Evolutionary conservation across 192 early-diverging fungal species (phyloP).

Genomic region (Entomortierella parvispora): DNA sequence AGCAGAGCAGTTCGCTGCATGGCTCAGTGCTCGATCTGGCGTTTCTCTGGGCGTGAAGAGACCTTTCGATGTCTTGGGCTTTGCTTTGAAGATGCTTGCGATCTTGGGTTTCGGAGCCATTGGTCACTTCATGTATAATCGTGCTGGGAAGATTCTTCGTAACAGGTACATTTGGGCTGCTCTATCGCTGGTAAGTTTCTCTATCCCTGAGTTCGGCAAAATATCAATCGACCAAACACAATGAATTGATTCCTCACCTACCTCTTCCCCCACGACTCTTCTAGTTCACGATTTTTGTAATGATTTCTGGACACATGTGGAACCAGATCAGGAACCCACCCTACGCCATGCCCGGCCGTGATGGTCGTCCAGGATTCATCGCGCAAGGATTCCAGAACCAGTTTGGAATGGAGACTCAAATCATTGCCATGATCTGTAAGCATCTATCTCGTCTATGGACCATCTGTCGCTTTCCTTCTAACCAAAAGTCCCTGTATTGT

Average conservation of each 20-base stretch:
- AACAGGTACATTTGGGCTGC: conserved; percentile 69
- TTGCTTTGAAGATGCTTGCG: conserved; percentile 51
- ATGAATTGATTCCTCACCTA: background rate
- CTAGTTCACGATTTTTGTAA: conserved; percentile 70
- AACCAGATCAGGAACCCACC: conserved; percentile 83
- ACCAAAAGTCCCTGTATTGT: too few relatives aligned
- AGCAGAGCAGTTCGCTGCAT: conserved; percentile 73
- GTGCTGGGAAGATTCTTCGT: conserved; percentile 56
- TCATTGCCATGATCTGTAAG: conserved; percentile 78
- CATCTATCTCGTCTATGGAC: background rate
- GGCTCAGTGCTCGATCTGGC: conserved; percentile 56
- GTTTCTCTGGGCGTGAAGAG: conserved; percentile 52
- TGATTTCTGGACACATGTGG: conserved; percentile 89
- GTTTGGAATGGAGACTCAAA: conserved; percentile 76
- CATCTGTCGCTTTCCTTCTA: background rate
- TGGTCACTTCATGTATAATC: conserved; percentile 52
- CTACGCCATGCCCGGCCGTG: conserved; percentile 60
- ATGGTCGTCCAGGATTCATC: conserved; percentile 69
- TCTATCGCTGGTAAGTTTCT: conserved; percentile 57
- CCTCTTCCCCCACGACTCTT: background rate
- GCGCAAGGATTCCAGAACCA: conserved; percentile 75
- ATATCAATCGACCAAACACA: too few relatives aligned
- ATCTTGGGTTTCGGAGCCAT: conserved; percentile 39
- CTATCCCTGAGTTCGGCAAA: background rate
- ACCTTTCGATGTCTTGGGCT: conserved; percentile 66